Evolutionary conservation across 805 yeast species (phyloP).

Genomic region (Nakazawaea ambrosiae): DNA sequence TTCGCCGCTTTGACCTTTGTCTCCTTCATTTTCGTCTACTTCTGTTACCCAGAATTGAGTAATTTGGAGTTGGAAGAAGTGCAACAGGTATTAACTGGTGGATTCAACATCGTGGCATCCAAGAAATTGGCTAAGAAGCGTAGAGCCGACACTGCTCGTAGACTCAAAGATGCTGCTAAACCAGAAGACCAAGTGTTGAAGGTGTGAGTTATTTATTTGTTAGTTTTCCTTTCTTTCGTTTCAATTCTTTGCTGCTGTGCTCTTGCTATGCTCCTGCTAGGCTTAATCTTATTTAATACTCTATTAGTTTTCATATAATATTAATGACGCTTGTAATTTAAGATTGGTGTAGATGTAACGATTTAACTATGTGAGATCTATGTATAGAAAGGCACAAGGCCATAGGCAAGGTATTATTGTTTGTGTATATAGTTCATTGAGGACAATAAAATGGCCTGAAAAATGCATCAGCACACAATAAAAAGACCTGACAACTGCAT

Average conservation of each 20-base stretch:
- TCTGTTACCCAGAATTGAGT: constrained; percentile 88
- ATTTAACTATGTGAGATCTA: too few relatives aligned
- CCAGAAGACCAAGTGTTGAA: background rate
- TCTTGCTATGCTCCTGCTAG: too few relatives aligned
- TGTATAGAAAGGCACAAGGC: too few relatives aligned
- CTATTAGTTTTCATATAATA: too few relatives aligned
- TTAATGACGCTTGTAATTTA: too few relatives aligned
- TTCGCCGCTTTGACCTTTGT: constrained; percentile 77
- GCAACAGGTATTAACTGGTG: constrained; percentile 70
- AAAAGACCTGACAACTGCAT: too few relatives aligned
- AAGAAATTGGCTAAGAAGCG: constrained; percentile 38
- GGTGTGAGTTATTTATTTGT: background rate
- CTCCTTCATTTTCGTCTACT: constrained; percentile 67
- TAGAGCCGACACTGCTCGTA: constrained; percentile 5
- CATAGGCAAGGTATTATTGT: too few relatives aligned
- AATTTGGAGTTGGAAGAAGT: constrained; percentile 90
- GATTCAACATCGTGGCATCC: constrained; percentile 76
- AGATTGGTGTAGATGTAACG: too few relatives aligned
- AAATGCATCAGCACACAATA: too few relatives aligned
- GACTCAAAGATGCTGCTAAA: constrained; percentile 2
- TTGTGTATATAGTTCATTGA: too few relatives aligned
- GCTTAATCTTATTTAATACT: too few relatives aligned
- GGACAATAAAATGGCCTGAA: too few relatives aligned
- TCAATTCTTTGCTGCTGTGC: constrained; percentile 1
- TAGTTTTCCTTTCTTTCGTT: background rate